A percentile compares a stretch with the other conserved stretches of the same genome.
Conservation (phyloP, 495 filamentous ascomycete species). For the Lasiosphaeris hirsuta region DNA sequence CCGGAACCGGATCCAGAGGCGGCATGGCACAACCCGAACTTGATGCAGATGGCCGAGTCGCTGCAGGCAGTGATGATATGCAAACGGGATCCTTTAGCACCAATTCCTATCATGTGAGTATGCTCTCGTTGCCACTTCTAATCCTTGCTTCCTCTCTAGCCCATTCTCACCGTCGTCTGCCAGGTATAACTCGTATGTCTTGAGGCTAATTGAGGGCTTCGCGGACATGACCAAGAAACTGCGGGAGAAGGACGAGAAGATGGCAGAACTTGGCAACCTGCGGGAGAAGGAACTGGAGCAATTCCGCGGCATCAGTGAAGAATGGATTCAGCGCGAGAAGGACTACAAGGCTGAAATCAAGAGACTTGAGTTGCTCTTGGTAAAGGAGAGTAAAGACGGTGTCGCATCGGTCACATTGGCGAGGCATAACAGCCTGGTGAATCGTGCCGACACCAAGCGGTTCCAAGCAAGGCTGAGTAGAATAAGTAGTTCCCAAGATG, state of each 20-base stretch:
- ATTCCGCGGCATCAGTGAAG: slow-evolving; percentile 37
- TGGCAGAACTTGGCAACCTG: slow-evolving; percentile 27
- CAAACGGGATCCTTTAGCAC: slow-evolving; percentile 20
- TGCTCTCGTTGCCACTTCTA: neutral
- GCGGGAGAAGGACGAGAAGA: slow-evolving; percentile 15
- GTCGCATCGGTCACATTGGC: slow-evolving; percentile 45
- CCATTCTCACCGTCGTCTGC: neutral
- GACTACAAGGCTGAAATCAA: slow-evolving; percentile 48
- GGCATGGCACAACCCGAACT: slow-evolving; percentile 39
- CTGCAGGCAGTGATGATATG: slow-evolving; percentile 38
- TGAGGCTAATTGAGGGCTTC: slow-evolving; percentile 41
- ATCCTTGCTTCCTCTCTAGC: neutral
- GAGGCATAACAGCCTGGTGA: slow-evolving; percentile 40
- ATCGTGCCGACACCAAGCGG: slow-evolving; percentile 31
- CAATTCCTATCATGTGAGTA: slow-evolving; percentile 29
- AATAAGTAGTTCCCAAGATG: slow-evolving; percentile 20
- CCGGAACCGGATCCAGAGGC: neutral
- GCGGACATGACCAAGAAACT: slow-evolving; percentile 21
- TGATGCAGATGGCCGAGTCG: slow-evolving; percentile 43
- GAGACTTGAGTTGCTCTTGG: slow-evolving; percentile 46
- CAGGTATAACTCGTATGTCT: slow-evolving; percentile 40
- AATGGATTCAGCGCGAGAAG: slow-evolving; percentile 39
- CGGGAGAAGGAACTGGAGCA: slow-evolving; percentile 38
- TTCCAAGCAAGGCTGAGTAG: slow-evolving; percentile 34
- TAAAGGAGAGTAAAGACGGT: slow-evolving; percentile 43